These are phyloP conservation scores for Acer yangbiense DNA, from an alignment of 345 rosid genomes.

Conservation along the genomic window DNA sequence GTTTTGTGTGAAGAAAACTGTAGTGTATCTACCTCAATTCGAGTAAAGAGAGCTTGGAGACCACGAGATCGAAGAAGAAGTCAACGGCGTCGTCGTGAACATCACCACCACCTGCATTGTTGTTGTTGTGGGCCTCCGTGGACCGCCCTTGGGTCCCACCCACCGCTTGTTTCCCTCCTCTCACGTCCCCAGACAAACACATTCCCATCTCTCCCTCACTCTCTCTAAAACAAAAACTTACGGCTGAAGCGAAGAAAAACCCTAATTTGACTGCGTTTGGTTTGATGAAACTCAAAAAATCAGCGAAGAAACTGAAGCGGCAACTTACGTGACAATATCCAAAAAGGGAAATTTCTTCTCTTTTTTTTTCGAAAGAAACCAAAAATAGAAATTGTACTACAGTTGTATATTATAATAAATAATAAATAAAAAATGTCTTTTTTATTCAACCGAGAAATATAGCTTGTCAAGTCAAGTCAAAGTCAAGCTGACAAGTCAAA, in stretches of 20 bases:
- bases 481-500: too few species aligned
- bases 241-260: neutral
- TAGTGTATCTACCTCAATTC: slow-evolving; percentile 58
- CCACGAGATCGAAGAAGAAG: slow-evolving; percentile 63
- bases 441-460: too few species aligned
- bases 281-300: too few species aligned
- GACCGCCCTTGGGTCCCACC: slow-evolving; percentile 55
- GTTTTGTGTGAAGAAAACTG: neutral
- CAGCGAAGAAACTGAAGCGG: too few species aligned
- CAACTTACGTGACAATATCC: too few species aligned
- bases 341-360: too few species aligned
- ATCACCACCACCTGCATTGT: slow-evolving; percentile 17
- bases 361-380: too few species aligned
- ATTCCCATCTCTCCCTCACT: slow-evolving; percentile 54
- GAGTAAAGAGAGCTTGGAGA: slow-evolving; percentile 52
- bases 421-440: too few species aligned
- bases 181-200: slow-evolving; percentile 50
- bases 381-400: too few species aligned
- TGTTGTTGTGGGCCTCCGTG: slow-evolving; percentile 16
- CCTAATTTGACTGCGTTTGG: neutral
- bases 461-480: too few species aligned
- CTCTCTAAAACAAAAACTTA: neutral
- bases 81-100: slow-evolving; percentile 65
- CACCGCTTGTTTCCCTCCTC: slow-evolving; percentile 73
- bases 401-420: too few species aligned